Evolutionary conservation across 495 filamentous ascomycete species (phyloP).

Genomic region (Neurospora sp.): DNA sequence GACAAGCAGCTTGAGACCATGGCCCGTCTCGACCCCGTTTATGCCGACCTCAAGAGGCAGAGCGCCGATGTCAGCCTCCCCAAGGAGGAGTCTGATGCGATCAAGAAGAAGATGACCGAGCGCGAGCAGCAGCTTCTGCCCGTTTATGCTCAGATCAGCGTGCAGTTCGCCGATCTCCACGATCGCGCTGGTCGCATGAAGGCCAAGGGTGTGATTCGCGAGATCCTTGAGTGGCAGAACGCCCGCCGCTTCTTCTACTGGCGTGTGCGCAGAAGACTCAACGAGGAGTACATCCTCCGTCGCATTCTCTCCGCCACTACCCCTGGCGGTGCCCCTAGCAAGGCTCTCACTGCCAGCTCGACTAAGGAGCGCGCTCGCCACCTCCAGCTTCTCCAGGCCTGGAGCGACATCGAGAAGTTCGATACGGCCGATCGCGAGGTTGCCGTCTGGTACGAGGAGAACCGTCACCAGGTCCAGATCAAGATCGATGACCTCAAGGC

Average conservation of each 20-base stretch:
- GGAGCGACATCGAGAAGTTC: constrained; percentile 65
- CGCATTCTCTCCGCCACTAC: constrained; percentile 55
- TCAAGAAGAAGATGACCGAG: constrained; percentile 79
- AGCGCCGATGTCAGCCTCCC: constrained; percentile 55
- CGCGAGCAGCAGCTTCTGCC: constrained; percentile 85
- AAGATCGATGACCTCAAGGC: constrained; percentile 74
- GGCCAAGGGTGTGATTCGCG: constrained; percentile 88
- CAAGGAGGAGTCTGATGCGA: constrained; percentile 58
- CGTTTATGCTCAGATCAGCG: constrained; percentile 82
- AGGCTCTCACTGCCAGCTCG: constrained; percentile 30
- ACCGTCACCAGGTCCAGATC: constrained; percentile 63
- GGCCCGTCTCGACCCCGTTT: constrained; percentile 81
- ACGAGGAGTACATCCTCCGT: constrained; percentile 92
- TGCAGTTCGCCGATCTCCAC: constrained; percentile 95
- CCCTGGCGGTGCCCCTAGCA: constrained; percentile 15
- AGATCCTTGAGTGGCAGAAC: constrained; percentile 73
- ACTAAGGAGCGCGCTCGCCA: constrained; percentile 47
- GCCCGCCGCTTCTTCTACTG: constrained; percentile 99
- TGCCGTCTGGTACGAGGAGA: constrained; percentile 95
- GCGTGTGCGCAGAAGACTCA: constrained; percentile 92
- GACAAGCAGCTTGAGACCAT: constrained; percentile 98
- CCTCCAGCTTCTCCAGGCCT: constrained; percentile 62
- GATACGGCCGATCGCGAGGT: constrained; percentile 70
- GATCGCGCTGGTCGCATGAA: constrained; percentile 96
- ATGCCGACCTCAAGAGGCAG: constrained; percentile 71